A percentile compares a stretch with the other conserved stretches of the same genome.
phyloP scores from a whole-genome alignment of 306 rosid genomes.

The Cercis canadensis region DNA sequence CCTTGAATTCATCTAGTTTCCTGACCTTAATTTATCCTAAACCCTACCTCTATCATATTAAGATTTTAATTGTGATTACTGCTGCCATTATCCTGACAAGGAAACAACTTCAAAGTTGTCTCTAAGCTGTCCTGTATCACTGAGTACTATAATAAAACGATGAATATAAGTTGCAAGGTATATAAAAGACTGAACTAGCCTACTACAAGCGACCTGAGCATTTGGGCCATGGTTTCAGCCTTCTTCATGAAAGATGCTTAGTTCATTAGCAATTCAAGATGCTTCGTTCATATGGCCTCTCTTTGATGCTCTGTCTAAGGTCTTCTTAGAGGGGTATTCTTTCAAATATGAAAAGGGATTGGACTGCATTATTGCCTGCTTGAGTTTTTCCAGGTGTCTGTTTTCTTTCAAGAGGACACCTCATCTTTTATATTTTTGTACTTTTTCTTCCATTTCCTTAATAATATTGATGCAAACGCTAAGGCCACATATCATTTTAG shows the following conservation, averaged over 20 bases:
- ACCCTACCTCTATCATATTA: background rate
- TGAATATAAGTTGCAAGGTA: too few species aligned
- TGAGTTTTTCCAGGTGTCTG: too few species aligned
- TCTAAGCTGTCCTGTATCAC: background rate
- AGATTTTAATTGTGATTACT: background rate
- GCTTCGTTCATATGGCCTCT: background rate
- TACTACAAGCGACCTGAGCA: conserved; percentile 10
- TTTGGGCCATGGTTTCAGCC: conserved; percentile 9
- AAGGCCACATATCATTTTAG: too few species aligned
- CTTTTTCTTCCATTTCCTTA: background rate
- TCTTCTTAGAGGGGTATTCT: background rate
- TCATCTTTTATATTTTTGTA: too few species aligned
- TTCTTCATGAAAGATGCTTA: conserved; percentile 1
- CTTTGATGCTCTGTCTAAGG: too few species aligned
- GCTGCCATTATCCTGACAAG: background rate
- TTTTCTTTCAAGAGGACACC: too few species aligned
- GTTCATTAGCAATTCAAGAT: background rate
- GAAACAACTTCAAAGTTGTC: conserved; percentile 3
- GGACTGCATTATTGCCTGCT: too few species aligned
- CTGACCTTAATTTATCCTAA: conserved; percentile 17
- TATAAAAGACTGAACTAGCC: background rate
- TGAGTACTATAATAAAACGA: background rate
- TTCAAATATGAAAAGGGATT: background rate
- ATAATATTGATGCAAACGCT: too few species aligned
- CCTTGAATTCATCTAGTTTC: conserved; percentile 20